These are phyloP conservation scores for Oryza nivara DNA, from an alignment of 176 grass and related monocot genomes.

Conservation along the genomic window DNA sequence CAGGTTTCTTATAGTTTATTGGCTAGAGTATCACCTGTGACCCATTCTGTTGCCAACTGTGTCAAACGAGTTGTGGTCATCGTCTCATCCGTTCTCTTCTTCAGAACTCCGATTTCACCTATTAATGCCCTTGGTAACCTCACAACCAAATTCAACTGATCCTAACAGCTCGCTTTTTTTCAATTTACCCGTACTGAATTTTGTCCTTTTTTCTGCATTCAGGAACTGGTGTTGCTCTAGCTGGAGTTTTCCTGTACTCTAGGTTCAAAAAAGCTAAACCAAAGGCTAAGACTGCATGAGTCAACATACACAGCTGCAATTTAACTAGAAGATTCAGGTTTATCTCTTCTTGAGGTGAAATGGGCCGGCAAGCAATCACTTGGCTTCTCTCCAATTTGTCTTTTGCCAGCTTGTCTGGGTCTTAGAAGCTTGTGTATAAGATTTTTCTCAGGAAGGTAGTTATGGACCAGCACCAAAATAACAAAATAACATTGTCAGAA, in stretches of 20 bases:
- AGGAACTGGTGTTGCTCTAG: constrained; percentile 64
- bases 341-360: constrained; percentile 29
- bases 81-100: constrained; percentile 72
- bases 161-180: background rate
- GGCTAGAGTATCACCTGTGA: constrained; percentile 76
- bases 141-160: background rate
- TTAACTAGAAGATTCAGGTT: constrained; percentile 8
- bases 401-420: constrained; percentile 30
- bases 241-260: constrained; percentile 69
- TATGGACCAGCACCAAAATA: constrained; percentile 2
- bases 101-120: constrained; percentile 77
- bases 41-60: constrained; percentile 81
- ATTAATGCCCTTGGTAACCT: constrained; percentile 73
- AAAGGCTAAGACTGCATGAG: constrained; percentile 47
- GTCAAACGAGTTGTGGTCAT: constrained; percentile 88
- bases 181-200: constrained; percentile 21
- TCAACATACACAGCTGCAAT: background rate
- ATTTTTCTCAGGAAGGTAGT: constrained; percentile 30
- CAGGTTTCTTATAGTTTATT: constrained; percentile 89
- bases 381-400: constrained; percentile 9
- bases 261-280: constrained; percentile 49
- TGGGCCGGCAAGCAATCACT: constrained; percentile 25
- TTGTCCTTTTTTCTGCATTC: background rate
- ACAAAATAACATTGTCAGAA: constrained; percentile 25
- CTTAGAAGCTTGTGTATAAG: constrained; percentile 20